Base-by-base conservation (phyloP, 1,284 basidiomycete species). In the Afroboletus lepidellus region DNA sequence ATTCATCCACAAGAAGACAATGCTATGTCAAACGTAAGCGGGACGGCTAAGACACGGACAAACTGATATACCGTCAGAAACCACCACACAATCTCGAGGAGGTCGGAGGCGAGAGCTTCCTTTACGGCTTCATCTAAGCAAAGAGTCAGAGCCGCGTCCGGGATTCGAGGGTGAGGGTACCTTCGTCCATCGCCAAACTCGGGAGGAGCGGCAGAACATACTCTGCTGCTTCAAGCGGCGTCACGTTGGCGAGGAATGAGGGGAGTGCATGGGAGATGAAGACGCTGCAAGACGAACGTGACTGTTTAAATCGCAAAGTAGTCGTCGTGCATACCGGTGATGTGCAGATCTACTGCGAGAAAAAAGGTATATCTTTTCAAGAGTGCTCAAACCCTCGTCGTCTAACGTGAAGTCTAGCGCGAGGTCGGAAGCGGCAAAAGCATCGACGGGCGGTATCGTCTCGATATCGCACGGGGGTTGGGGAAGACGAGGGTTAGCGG, bases 291-390 rank as follows among this genome's bases (percentile, higher is more conserved):
- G 9, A 23, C 30, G 30, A 23, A 48, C 34, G 48, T 61, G 41
- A 59, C 20, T 25, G 43, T 21, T 51, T 32, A 8, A 18, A 41
- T 46, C 7, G 18, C 9, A 57, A 67, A 27, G 36, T 11, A 32
- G n/a, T 12, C 5, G 5, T 7, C 2, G 80, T 60, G 51, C 67
- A 24, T 51, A 68, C 66, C 66, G 69, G 65, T 97, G 94, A 65
- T 92, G 92, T 15, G 84, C 75, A 51, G 89, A 85, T 58, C 87
- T 87, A 70, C 92, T 95, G 62, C 90, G 84, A 55, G 91, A 90
- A 63, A 94, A 94, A 25, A 98, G 79, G 73, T 97, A 98, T 60
- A 98, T 97, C 64, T 91, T 89, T 74, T 99, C 95, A 29, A 97
- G 82, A 18, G 89, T 81, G 66, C 75, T 91, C 50, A 96, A 80